Evolutionary conservation across 2,329 filamentous ascomycete species (phyloP).

Genomic region (Sclerotinia nivalis): DNA sequence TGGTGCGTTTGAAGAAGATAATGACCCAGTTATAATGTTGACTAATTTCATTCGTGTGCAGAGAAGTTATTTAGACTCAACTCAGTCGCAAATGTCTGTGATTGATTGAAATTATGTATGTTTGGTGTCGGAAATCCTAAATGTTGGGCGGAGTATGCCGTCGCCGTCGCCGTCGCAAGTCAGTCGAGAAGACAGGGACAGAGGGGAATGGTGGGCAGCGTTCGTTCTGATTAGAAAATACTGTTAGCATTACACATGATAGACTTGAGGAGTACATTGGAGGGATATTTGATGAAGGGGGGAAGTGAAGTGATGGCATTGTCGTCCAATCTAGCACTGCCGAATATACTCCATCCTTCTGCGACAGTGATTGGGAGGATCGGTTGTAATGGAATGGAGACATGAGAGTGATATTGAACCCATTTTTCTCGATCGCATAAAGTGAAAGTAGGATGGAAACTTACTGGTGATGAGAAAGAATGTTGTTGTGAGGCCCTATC

Average conservation of each 20-base stretch:
- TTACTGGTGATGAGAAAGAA: constrained; percentile 39
- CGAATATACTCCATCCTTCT: constrained; percentile 35
- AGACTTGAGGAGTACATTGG: constrained; percentile 30
- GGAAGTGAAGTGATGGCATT: constrained; percentile 37
- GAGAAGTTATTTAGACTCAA: constrained; percentile 18
- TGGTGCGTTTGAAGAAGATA: constrained; percentile 34
- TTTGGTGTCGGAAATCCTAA: constrained; percentile 24
- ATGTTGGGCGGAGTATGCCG: constrained; percentile 28
- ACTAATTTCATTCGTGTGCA: constrained; percentile 32
- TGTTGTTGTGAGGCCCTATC: constrained; percentile 40
- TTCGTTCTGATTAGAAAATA: constrained; percentile 29
- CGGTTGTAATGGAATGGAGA: constrained; percentile 26
- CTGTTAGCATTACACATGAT: constrained; percentile 32
- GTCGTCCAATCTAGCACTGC: constrained; percentile 27
- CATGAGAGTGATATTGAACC: constrained; percentile 24
- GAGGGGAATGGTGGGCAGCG: constrained; percentile 29
- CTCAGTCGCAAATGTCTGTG: constrained; percentile 27
- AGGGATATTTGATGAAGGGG: constrained; percentile 35
- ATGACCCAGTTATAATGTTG: constrained; percentile 32
- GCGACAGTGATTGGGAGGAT: constrained; percentile 27
- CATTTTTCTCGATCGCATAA: constrained; percentile 41
- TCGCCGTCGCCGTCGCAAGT: constrained; percentile 35
- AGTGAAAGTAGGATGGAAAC: constrained; percentile 34
- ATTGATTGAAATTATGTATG: constrained; percentile 10
- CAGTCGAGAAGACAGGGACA: constrained; percentile 29